phyloP scores from a whole-genome alignment of 495 filamentous ascomycete genomes.

The Aspergillus ostianus region DNA sequence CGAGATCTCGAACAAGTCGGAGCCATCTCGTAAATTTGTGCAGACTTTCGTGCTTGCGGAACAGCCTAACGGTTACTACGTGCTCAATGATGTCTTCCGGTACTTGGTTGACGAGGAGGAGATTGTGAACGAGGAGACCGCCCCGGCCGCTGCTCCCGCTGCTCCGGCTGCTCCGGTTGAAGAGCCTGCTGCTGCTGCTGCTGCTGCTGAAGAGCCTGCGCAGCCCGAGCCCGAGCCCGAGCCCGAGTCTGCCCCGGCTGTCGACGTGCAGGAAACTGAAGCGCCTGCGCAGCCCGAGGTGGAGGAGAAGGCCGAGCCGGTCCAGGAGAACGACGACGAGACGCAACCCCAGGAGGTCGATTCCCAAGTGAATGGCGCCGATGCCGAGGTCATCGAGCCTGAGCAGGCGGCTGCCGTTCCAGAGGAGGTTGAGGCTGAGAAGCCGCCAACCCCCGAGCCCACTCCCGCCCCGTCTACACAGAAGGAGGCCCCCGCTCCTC shows the following conservation, averaged over 20 bases:
- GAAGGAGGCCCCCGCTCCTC: constrained; percentile 47
- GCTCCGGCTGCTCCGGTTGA: constrained; percentile 30
- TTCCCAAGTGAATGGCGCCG: constrained; percentile 45
- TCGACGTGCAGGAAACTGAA: constrained; percentile 34
- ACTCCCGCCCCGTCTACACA: constrained; percentile 38
- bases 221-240: constrained; percentile 19
- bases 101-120: constrained; percentile 83
- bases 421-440: constrained; percentile 49
- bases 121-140: constrained; percentile 51
- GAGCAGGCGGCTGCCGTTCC: constrained; percentile 31
- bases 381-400: constrained; percentile 29
- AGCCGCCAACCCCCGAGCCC: constrained; percentile 52
- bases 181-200: constrained; percentile 21
- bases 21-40: constrained; percentile 88
- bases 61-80: constrained; percentile 96
- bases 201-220: constrained; percentile 17
- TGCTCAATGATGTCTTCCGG: constrained; percentile 95
- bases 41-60: constrained; percentile 98
- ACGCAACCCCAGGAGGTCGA: constrained; percentile 30
- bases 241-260: constrained; percentile 19
- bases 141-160: constrained; percentile 44
- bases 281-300: constrained; percentile 50
- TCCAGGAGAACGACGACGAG: constrained; percentile 31
- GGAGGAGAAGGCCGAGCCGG: constrained; percentile 56
- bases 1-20: constrained; percentile 90